Conservation (phyloP, 805 yeast genomes). For the Metschnikowia colocasiae region DNA sequence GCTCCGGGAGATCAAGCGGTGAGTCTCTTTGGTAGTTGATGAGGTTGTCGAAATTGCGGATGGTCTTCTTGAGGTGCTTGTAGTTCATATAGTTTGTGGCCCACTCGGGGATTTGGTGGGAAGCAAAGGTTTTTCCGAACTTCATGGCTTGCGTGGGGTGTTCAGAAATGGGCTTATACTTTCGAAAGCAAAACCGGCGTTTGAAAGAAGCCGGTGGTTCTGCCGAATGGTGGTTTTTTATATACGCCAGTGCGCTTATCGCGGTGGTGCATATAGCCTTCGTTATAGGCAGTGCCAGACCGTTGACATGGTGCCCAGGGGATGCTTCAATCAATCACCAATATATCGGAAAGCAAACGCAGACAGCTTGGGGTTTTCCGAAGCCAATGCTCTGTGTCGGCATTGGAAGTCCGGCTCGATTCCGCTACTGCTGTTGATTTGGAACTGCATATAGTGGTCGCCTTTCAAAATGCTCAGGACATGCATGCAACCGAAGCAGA, state of each 20-base stretch:
- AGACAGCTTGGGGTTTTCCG: too few relatives aligned
- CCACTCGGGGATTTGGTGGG: constrained; percentile 97
- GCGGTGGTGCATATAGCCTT: background rate
- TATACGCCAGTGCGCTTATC: constrained; percentile 1
- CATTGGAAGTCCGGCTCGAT: too few relatives aligned
- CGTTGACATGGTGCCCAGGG: too few relatives aligned
- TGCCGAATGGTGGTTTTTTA: background rate
- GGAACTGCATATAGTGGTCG: too few relatives aligned
- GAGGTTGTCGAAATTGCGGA: constrained; percentile 55
- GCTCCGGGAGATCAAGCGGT: constrained; percentile 24
- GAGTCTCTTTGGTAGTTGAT: constrained; percentile 32
- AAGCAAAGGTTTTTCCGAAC: constrained; percentile 72
- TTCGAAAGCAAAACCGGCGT: background rate
- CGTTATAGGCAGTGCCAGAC: background rate
- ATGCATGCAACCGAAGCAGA: too few relatives aligned
- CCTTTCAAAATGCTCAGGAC: too few relatives aligned
- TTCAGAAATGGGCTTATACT: background rate
- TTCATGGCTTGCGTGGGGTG: constrained; percentile 46
- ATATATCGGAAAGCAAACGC: too few relatives aligned
- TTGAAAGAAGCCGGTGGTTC: background rate
- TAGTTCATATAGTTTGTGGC: constrained; percentile 76
- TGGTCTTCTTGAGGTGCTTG: constrained; percentile 75
- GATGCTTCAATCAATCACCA: too few relatives aligned
- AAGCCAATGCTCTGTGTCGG: too few relatives aligned
- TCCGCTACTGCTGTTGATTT: too few relatives aligned